Evolutionary conservation across 768 basidiomycete species (phyloP).

Genomic region (Chalciporus chontae): DNA sequence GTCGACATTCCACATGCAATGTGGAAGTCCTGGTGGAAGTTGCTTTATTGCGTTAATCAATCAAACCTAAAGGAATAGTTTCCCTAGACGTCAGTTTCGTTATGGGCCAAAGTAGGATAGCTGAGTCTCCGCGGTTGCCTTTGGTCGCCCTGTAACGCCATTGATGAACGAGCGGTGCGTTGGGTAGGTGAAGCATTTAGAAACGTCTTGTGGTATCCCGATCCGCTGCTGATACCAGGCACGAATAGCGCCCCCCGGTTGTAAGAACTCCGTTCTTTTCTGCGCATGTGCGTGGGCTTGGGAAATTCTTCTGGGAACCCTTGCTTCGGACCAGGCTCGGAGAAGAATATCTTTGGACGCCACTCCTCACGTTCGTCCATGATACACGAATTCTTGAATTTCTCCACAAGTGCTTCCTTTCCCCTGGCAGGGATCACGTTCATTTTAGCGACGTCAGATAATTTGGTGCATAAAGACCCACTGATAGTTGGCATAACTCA

Average conservation of each 20-base stretch:
- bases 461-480: slow-evolving; percentile 37
- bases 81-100: slow-evolving; percentile 8
- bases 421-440: slow-evolving; percentile 45
- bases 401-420: slow-evolving; percentile 86
- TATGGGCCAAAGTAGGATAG: slow-evolving; percentile 5
- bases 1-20: not conserved
- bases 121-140: slow-evolving; percentile 22
- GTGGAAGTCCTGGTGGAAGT: not conserved
- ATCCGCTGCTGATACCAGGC: slow-evolving; percentile 35
- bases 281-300: slow-evolving; percentile 71
- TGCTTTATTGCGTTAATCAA: not conserved
- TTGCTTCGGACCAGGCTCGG: slow-evolving; percentile 62
- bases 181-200: slow-evolving; percentile 19
- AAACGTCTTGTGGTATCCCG: slow-evolving; percentile 28
- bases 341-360: slow-evolving; percentile 84
- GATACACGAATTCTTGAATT: slow-evolving; percentile 88
- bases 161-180: slow-evolving; percentile 14
- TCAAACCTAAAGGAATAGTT: not conserved
- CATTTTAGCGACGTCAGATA: slow-evolving; percentile 8
- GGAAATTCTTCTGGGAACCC: slow-evolving; percentile 82
- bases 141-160: slow-evolving; percentile 18
- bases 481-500: slow-evolving; percentile 94
- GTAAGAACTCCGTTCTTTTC: slow-evolving; percentile 79
- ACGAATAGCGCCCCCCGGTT: slow-evolving; percentile 74
- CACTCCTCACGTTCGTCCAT: slow-evolving; percentile 85